Evolutionary conservation across 495 filamentous ascomycete genomes (phyloP).

Genomic region (Annulohypoxylon moriforme): DNA sequence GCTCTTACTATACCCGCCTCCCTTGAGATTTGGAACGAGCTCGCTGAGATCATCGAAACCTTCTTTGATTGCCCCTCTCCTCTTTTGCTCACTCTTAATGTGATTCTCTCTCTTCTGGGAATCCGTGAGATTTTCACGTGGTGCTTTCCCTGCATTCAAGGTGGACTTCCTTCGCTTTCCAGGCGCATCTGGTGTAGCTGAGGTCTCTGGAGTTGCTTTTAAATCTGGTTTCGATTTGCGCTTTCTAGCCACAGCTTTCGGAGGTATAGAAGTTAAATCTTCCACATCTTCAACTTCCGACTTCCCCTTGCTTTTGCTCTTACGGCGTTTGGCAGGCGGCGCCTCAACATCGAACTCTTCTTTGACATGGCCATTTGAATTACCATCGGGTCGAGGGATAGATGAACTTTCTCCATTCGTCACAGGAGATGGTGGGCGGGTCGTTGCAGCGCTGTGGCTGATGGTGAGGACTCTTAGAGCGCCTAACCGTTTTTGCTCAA

Average conservation of each 20-base stretch:
- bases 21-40: constrained; percentile 76
- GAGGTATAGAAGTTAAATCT: constrained; percentile 26
- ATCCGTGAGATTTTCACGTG: constrained; percentile 82
- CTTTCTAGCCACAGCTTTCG: constrained; percentile 46
- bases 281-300: constrained; percentile 41
- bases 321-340: constrained; percentile 58
- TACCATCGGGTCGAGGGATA: constrained; percentile 14
- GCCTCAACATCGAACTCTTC: constrained; percentile 54
- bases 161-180: constrained; percentile 47
- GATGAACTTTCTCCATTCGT: constrained; percentile 51
- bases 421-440: constrained; percentile 68
- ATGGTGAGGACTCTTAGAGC: constrained; percentile 66
- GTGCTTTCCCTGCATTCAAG: constrained; percentile 54
- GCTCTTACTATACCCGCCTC: constrained; percentile 81
- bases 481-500: constrained; percentile 64
- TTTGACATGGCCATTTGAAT: constrained; percentile 46
- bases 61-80: constrained; percentile 79
- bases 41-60: constrained; percentile 78
- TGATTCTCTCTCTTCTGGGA: constrained; percentile 89
- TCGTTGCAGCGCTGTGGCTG: constrained; percentile 64
- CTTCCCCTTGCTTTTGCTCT: constrained; percentile 56
- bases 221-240: constrained; percentile 50
- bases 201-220: constrained; percentile 37
- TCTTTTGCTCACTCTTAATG: constrained; percentile 88
- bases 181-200: constrained; percentile 44